Base-by-base conservation (phyloP, 2,329 filamentous ascomycete genomes). In the Zymoseptoria ardabiliae region DNA sequence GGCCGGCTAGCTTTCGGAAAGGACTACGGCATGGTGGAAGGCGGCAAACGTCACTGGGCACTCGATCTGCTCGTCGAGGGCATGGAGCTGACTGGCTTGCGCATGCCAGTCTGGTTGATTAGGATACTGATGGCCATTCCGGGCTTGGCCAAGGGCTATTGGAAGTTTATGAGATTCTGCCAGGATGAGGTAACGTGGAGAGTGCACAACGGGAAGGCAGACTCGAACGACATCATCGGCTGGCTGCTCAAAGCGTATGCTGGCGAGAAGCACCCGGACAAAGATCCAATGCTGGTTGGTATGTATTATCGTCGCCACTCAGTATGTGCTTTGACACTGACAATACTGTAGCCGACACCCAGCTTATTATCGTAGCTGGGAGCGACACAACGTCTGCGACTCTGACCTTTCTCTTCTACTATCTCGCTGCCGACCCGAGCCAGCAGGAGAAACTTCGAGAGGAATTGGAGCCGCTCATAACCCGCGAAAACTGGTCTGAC, bases 1-100 rank as follows among this genome's bases (percentile, higher is more conserved):
- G 75, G 76, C 4, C 71, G 72, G 8, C 66, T 80, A 30, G 75
- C 75, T 0, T 79, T 79, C 63, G 76, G 74, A 4, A 69, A 73
- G 55, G 67, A 76, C 53, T 76, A 76, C 63, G 70, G 73, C 30
- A 76, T 74, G 67, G 66, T 77, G 19, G 69, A 74, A 21, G 63
- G 65, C 9, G 70, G 69, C 8, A 63, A 70, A 30, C 58, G 68
- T 21, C 72, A 74, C 55, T 73, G 69, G 68, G 73, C 71, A 1
- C 71, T 77, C 13, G 65, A 71, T 30, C 70, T 75, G 1, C 67
- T 80, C 9, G 72, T 67, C 1, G 70, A 71, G 25, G 71, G 69
- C 5, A 68, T 74, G 66, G 57, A 65, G 41, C 60, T 65, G 3
- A 52, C 66, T n/a, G 66, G 59, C 5, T 65, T 61, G 13, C 59